Base-by-base conservation (phyloP, 2,329 filamentous ascomycete species). In the Tolypocladium cylindrosporum region DNA sequence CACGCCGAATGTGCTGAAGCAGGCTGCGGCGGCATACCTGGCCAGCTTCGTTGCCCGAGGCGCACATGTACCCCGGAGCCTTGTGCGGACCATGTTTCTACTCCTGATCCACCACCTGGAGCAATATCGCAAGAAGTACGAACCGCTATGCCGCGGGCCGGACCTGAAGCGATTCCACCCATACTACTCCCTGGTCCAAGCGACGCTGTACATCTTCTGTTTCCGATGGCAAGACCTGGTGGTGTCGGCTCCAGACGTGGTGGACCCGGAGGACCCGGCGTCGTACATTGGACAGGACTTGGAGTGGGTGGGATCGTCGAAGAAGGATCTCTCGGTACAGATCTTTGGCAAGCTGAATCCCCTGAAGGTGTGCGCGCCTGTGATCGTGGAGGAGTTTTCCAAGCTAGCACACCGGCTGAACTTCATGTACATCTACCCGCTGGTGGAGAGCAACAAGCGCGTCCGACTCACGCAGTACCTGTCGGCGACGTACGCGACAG, bases 181-280 rank as follows among this genome's bases (percentile, higher is more conserved):
- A 16, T 96, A 95, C 73, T 97, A 97, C 71, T 86, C 89, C 21
- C 85, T 91, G 54, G 85, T 89, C n/a, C 92, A 97, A 72, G 91
- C 91, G 1, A 79, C 95, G 3, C 82, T 97, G 31, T 97, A 97
- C 75, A 93, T 96, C 59, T 97, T 96, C 69, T 99, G 94, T 77
- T 99, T 99, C 78, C 87, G 94, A 57, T 99, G 94, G 94, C 88
- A 91, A 61, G 93, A 97, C 67, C 79, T 99, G 53, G 88, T 90
- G 58, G 77, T 83, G 24, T 80, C 82, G 1, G 82, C 81, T 4
- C 77, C 82, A 1, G 79, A 85, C 60, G 77, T 74, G 60, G 81
- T 83, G 58, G 88, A 83, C 73, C 82, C 77, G 61, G 88, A 83
- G 59, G 84, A 87, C 60, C 75, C 78, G 13, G 75, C 79, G 1